These are phyloP conservation scores for sorghum (Sorghum bicolor) DNA, from an alignment of 176 grass and related monocot genomes.

Conservation along the genomic window DNA sequence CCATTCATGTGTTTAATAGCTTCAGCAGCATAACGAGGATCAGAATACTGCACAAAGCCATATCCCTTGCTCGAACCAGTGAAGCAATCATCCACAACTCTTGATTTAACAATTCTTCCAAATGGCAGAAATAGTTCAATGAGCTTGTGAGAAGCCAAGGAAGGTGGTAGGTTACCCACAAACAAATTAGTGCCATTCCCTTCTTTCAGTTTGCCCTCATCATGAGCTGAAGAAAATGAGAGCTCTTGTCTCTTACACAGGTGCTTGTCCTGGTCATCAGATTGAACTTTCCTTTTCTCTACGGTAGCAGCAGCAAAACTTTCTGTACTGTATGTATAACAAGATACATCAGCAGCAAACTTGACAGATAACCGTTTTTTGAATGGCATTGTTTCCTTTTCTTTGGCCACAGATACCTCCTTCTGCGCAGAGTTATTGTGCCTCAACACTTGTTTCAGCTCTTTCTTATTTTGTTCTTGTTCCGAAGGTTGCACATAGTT, in stretches of 20 bases:
- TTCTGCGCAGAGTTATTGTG: background rate
- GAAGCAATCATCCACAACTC: slow-evolving; percentile 44
- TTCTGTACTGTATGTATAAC: slow-evolving; percentile 25
- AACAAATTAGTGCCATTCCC: slow-evolving; percentile 39
- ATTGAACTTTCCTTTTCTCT: slow-evolving; percentile 52
- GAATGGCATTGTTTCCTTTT: slow-evolving; percentile 1
- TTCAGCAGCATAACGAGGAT: slow-evolving; percentile 44
- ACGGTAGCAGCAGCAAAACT: slow-evolving; percentile 33
- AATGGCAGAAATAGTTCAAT: slow-evolving; percentile 50
- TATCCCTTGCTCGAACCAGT: slow-evolving; percentile 57
- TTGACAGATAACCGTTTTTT: slow-evolving; percentile 45
- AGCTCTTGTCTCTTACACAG: slow-evolving; percentile 37
- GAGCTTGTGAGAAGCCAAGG: slow-evolving; percentile 41
- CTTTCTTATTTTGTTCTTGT: slow-evolving; percentile 6
- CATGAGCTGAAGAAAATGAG: background rate
- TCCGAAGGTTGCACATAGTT: background rate
- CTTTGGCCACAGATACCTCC: background rate
- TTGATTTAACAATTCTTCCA: slow-evolving; percentile 47
- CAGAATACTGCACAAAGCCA: slow-evolving; percentile 64
- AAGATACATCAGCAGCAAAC: slow-evolving; percentile 40
- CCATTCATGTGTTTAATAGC: slow-evolving; percentile 54
- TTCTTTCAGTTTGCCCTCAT: slow-evolving; percentile 20
- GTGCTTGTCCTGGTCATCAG: slow-evolving; percentile 35
- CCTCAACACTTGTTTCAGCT: background rate
- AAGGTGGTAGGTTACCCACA: slow-evolving; percentile 41